Evolutionary conservation across 768 basidiomycete species (phyloP).

Genomic region (Cyclocybe cylindracea): DNA sequence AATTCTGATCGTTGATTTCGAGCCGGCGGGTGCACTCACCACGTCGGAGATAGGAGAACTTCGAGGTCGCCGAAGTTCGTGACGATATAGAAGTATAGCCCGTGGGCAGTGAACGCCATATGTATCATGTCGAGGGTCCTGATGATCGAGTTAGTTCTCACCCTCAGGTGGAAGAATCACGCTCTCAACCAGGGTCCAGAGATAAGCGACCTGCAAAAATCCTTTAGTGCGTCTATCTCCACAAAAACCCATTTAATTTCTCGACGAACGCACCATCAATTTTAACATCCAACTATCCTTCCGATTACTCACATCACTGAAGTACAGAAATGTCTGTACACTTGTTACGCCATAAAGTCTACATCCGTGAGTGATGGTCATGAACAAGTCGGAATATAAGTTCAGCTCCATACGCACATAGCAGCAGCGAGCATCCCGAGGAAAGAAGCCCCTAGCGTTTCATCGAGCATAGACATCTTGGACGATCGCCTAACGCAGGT

Average conservation of each 20-base stretch:
- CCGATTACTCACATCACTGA: conserved; percentile 3
- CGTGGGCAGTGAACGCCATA: conserved; percentile 17
- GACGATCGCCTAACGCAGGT: too few species aligned
- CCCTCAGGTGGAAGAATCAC: too few species aligned
- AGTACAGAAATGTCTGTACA: conserved; percentile 21
- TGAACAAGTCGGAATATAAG: too few species aligned
- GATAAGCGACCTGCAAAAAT: conserved; percentile 10
- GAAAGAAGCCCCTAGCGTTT: conserved; percentile 16
- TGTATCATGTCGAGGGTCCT: conserved; percentile 19
- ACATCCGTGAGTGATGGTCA: neutral
- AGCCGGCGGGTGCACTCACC: conserved; percentile 8
- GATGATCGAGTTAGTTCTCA: neutral
- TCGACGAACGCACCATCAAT: conserved; percentile 6
- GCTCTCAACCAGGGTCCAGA: too few species aligned
- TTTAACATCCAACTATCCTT: conserved; percentile 13
- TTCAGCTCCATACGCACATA: conserved; percentile 11
- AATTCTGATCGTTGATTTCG: neutral
- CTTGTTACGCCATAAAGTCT: conserved; percentile 20
- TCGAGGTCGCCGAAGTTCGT: conserved; percentile 15
- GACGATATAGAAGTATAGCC: conserved; percentile 20
- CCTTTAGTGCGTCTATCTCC: neutral
- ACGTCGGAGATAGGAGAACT: conserved; percentile 15
- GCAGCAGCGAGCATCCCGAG: conserved; percentile 13
- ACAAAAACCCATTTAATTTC: too few species aligned
- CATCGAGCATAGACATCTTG: conserved; percentile 7